These are phyloP conservation scores for Paradendryphiella salina DNA, from an alignment of 2,329 filamentous ascomycete species.

Conservation along the genomic window DNA sequence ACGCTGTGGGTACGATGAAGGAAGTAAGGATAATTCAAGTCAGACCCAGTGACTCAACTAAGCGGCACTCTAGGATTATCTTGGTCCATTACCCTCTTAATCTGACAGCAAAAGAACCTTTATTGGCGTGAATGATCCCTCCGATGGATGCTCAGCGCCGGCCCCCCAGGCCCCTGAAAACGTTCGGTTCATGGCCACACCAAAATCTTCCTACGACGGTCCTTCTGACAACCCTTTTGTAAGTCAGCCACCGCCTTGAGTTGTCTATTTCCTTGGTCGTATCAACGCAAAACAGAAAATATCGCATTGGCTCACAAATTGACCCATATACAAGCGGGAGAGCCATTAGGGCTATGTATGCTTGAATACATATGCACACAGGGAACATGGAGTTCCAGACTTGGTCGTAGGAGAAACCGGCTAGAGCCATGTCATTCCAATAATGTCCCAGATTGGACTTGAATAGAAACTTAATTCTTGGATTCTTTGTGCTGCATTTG, in stretches of 20 bases:
- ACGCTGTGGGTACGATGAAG: constrained; percentile 96
- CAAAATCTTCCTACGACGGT: background rate
- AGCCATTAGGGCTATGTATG: constrained; percentile 1
- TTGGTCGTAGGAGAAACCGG: background rate
- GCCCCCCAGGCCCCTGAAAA: background rate
- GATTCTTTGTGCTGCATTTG: constrained; percentile 31
- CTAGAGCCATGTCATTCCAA: constrained; percentile 2
- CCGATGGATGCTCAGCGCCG: background rate
- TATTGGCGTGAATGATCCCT: background rate
- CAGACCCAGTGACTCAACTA: constrained; percentile 12
- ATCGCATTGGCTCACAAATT: constrained; percentile 2
- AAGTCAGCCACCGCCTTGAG: background rate
- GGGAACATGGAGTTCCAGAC: background rate
- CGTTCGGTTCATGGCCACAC: background rate
- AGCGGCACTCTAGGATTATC: constrained; percentile 43
- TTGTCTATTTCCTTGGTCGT: constrained; percentile 1
- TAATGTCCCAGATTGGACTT: constrained; percentile 21
- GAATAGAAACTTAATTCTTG: constrained; percentile 31
- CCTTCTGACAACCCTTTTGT: background rate
- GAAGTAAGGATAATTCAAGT: constrained; percentile 53
- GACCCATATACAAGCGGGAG: background rate
- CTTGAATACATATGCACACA: background rate
- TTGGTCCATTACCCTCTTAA: constrained; percentile 43
- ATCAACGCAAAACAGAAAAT: background rate
- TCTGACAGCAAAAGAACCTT: background rate